phyloP scores from a whole-genome alignment of 129 eudicot species.

The Flaveria sonorensis region DNA sequence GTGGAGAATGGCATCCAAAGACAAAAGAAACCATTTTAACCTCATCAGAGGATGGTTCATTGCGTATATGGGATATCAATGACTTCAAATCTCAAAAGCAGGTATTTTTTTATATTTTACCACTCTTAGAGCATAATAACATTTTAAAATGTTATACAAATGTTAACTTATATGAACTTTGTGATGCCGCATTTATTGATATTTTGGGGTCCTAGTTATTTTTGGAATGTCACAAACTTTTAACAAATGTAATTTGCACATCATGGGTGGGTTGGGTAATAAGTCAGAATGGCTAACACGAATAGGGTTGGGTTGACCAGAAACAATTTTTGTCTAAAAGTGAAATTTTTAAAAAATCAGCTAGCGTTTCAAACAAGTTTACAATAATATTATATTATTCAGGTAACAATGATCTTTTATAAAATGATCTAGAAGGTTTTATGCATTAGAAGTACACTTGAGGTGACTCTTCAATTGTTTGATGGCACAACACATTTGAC shows the following conservation, averaged over 20 bases:
- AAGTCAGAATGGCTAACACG: not conserved
- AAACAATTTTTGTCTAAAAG: not conserved
- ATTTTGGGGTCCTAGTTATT: not conserved
- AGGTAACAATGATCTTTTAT: not conserved
- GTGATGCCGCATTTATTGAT: not conserved
- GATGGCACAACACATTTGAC: not conserved
- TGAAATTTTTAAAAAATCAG: not conserved
- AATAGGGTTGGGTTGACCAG: not conserved
- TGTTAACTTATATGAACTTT: not conserved
- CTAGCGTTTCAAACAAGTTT: not conserved
- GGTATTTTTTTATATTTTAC: conserved; percentile 36
- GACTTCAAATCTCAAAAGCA: conserved; percentile 92
- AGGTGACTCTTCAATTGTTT: not conserved
- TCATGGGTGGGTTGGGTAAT: not conserved
- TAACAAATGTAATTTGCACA: not conserved
- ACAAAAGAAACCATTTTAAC: conserved; percentile 83
- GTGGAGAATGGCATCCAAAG: conserved; percentile 99
- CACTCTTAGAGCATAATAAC: not conserved
- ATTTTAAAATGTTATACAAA: not conserved
- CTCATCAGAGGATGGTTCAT: conserved; percentile 96
- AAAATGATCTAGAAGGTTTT: not conserved
- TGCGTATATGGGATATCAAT: conserved; percentile 97
- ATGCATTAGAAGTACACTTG: not conserved
- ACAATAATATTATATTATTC: not conserved
- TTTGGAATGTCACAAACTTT: not conserved